Base-by-base conservation (phyloP, 345 rosid species). In the Geranium brycei region DNA sequence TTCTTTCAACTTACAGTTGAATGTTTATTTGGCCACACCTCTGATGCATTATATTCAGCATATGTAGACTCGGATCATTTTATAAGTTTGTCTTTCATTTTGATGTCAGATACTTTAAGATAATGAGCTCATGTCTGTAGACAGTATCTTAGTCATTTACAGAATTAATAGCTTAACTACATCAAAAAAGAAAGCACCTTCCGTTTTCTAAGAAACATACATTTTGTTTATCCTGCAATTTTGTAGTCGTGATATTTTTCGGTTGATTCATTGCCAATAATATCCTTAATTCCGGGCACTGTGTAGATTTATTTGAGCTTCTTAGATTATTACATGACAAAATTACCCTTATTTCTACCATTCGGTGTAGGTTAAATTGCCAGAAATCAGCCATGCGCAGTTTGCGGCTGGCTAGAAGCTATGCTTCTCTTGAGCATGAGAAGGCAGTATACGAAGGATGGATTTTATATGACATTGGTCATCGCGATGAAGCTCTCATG, bases 381-480 rank as follows among this genome's bases (percentile, higher is more conserved):
- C 97, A 83, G 71, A 89, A 83, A 78, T 93, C 95, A 3, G 98
- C 98, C 5, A 86, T 89, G 95, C 81, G 82, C 61, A 83, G 90
- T 68, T 79, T 92, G 80, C 80, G 88, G 64, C 66, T 81, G 77
- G 98, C 98, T 7, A 78, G 79, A 74, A 86, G 87, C 66, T 65
- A 72, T 66, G 77, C 95, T 28, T 61, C 60, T 59, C 80, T 83
- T 31, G 87, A 87, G 66, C 86, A 87, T 0, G 99, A 93, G 75
- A 81, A 78, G 76, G 75, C 86, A 71, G 83, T 93, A 4, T 93
- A 93, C 57, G 97, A 93, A 77, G 99, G 97, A 51, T 93, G 99
- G 99, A 83, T 93, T 68, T 75, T 93, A 51, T 93, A 86, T 12
- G 99, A 93, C 76, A 80, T 83, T 58, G 95, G 95, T 51, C 70